These are phyloP conservation scores for Citrus glauca DNA, from an alignment of 345 rosid species.

Conservation along the genomic window DNA sequence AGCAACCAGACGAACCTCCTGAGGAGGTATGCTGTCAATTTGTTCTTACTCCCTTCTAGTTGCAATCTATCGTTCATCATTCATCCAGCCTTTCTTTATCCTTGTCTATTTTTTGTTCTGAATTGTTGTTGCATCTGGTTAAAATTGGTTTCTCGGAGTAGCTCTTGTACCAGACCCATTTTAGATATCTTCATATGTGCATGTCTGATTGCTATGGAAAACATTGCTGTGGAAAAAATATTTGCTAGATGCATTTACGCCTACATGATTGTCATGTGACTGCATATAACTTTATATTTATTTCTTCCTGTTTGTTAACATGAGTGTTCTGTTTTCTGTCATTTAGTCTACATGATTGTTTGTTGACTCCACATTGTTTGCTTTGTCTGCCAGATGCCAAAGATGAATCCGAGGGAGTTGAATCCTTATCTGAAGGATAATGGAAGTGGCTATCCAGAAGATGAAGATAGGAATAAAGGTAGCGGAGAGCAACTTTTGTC, in stretches of 20 bases:
- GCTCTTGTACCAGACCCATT: background rate
- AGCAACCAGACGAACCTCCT: constrained; percentile 36
- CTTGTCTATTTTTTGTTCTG: background rate
- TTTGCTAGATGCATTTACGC: background rate
- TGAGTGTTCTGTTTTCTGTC: background rate
- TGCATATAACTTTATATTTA: background rate
- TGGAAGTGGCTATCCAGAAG: constrained; percentile 86
- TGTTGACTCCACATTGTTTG: background rate
- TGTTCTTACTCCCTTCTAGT: background rate
- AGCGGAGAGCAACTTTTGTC: constrained; percentile 39
- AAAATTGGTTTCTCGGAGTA: background rate
- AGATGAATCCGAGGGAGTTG: constrained; percentile 67
- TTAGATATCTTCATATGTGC: background rate
- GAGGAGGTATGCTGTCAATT: constrained; percentile 48
- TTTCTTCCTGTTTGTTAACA: background rate
- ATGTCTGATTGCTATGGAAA: background rate
- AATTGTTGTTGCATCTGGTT: background rate
- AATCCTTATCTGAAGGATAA: constrained; percentile 76
- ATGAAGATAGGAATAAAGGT: constrained; percentile 39
- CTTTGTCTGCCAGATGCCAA: constrained; percentile 29
- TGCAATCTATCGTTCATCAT: background rate
- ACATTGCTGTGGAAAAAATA: no score
- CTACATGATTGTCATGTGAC: background rate
- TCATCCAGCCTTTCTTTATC: background rate
- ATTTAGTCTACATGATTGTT: background rate